A percentile compares a stretch with the other conserved stretches of the same genome.
Conservation (phyloP, 2,329 filamentous ascomycete genomes). For the Dactylonectria macrodidyma region DNA sequence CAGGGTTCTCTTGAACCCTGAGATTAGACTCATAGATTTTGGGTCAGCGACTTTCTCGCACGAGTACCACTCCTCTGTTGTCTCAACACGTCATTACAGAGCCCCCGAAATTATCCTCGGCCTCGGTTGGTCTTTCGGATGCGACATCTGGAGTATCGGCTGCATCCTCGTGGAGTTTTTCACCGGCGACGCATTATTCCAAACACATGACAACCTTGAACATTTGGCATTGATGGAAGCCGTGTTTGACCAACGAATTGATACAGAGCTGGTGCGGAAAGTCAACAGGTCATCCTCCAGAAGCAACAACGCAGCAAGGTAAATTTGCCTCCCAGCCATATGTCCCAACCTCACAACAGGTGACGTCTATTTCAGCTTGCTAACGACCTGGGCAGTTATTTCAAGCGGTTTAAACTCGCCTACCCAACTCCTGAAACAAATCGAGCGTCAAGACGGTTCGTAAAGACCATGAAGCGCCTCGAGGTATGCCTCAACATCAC, state of each 20-base stretch:
- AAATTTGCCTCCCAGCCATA: constrained; percentile 44
- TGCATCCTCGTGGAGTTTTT: constrained; percentile 82
- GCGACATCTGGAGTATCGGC: constrained; percentile 82
- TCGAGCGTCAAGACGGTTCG: constrained; percentile 74
- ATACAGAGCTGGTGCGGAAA: constrained; percentile 67
- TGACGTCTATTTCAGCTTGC: not conserved
- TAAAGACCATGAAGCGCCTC: constrained; percentile 78
- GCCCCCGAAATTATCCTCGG: constrained; percentile 80
- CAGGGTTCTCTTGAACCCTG: constrained; percentile 76
- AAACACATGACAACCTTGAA: constrained; percentile 81
- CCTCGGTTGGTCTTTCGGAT: constrained; percentile 79
- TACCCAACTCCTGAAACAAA: constrained; percentile 76
- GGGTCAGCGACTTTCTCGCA: constrained; percentile 81
- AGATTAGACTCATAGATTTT: constrained; percentile 80
- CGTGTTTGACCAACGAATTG: constrained; percentile 73
- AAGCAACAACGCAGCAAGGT: constrained; percentile 75
- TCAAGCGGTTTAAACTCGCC: constrained; percentile 76
- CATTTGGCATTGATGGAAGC: constrained; percentile 84
- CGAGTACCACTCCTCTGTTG: constrained; percentile 80
- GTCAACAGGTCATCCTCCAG: constrained; percentile 67
- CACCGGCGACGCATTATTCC: constrained; percentile 79
- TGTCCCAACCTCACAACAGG: not conserved
- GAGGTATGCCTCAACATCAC: constrained; percentile 62
- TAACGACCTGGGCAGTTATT: constrained; percentile 67
- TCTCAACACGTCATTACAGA: constrained; percentile 78